Conservation (phyloP, 345 rosid genomes). For the Litchi chinensis region DNA sequence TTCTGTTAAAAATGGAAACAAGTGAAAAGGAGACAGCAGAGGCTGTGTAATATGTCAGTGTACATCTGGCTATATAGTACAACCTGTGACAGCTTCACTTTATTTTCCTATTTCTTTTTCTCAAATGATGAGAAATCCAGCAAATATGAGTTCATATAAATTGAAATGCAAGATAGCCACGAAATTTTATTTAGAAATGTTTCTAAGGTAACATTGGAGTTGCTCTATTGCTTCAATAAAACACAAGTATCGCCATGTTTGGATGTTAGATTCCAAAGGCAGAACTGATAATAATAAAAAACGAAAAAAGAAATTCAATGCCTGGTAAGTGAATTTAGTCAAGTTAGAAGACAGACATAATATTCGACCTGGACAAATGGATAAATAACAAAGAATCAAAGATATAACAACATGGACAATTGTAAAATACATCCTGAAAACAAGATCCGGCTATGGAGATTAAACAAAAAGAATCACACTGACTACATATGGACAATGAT, state of each 20-base stretch:
- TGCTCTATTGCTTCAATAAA: background rate
- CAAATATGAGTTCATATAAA: background rate
- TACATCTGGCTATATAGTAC: slow-evolving; percentile 9
- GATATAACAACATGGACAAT: background rate
- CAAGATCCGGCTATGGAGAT: slow-evolving; percentile 1
- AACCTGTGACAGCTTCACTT: background rate
- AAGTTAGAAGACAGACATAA: background rate
- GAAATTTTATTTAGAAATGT: background rate
- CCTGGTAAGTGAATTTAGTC: too few species aligned
- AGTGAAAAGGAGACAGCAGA: background rate
- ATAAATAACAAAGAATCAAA: background rate
- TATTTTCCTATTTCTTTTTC: background rate
- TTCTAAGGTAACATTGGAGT: background rate
- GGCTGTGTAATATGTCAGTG: slow-evolving; percentile 5
- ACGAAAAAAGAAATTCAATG: background rate
- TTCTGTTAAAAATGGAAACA: slow-evolving; percentile 9
- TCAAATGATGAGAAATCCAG: background rate
- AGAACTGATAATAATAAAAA: too few species aligned
- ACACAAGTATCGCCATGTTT: slow-evolving; percentile 9
- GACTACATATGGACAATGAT: slow-evolving; percentile 24
- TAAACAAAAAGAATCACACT: slow-evolving; percentile 30
- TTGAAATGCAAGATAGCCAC: background rate
- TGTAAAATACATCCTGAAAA: slow-evolving; percentile 12
- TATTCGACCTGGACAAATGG: background rate
- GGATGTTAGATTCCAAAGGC: background rate